Evolutionary conservation across 1,284 basidiomycete genomes (phyloP), one percentile per base, ranked within the genome.

Genomic region (Ustilago crameri): DNA sequence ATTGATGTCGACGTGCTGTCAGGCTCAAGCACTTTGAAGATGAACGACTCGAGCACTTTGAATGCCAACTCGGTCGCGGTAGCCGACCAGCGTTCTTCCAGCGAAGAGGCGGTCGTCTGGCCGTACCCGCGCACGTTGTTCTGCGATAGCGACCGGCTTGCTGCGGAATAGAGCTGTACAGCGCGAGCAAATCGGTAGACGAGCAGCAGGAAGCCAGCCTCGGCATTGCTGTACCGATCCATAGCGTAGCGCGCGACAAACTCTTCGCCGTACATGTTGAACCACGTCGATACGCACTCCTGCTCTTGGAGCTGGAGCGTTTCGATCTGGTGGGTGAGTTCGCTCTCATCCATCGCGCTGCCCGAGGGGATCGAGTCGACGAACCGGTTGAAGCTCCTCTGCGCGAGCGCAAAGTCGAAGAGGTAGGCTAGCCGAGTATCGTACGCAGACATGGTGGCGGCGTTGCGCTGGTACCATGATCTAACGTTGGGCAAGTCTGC

Each of bases 401-500:
- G 65, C 7, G 43, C 45, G 18, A 68, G 46, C 0, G 65, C 59
- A 38, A 68, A 26, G 43, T 71, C 68, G 40, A 71, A 51, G 20
- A 52, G 62, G 38, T 60, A 71, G 3, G 68, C 68, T 2, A 71
- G 37, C 0, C 68, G 49, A 1, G 68, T 54, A 22, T 71, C 68
- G 42, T 56, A 53, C 1, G 62, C 48, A 5, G 53, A 53, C 40
- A 61, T 52, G 27, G 55, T 58, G 9, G 58, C 44, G 23, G 51
- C 38, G 34, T 60, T 45, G 18, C 41, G 48, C 22, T 66, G 46
- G 50, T 67, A 63, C 69, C 69, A 72, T 2, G 49, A 20, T 4
- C 55, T 26, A 2, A 57, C 53, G 27, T 51, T 51, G 10, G 69
- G 69, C 8, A 61, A 45, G 41, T 65, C 57, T 34, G 32, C 18